A percentile compares a stretch with the other conserved stretches of the same genome.
Evolutionary conservation across 768 basidiomycete species (phyloP).

Genomic region (Agrocybe praecox): DNA sequence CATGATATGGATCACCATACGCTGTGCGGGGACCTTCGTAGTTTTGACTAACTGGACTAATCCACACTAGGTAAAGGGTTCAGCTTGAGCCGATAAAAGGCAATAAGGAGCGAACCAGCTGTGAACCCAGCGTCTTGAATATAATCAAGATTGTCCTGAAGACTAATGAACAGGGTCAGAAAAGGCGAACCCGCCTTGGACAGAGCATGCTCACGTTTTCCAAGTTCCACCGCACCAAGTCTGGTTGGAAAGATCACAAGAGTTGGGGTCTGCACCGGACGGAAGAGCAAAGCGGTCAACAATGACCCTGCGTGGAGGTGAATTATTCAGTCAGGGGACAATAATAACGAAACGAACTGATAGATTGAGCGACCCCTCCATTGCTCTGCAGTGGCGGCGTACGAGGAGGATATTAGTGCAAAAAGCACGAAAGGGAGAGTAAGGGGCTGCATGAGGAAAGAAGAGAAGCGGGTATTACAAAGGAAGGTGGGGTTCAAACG

Average conservation of each 20-base stretch:
- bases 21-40: constrained; percentile 69
- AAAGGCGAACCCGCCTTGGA: background rate
- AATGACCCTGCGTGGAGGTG: constrained; percentile 48
- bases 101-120: constrained; percentile 46
- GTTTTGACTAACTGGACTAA: constrained; percentile 80
- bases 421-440: constrained; percentile 17
- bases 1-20: constrained; percentile 86
- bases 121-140: constrained; percentile 84
- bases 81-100: background rate
- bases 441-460: constrained; percentile 19
- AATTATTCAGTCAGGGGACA: background rate
- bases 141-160: constrained; percentile 81
- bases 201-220: constrained; percentile 48
- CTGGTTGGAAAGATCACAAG: constrained; percentile 60
- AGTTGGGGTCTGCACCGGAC: constrained; percentile 45
- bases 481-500: constrained; percentile 19
- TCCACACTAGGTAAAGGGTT: constrained; percentile 60
- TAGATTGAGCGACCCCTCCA: constrained; percentile 83
- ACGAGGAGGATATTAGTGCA: constrained; percentile 28
- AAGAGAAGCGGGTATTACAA: constrained; percentile 21
- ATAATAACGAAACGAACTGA: constrained; percentile 49
- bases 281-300: constrained; percentile 80
- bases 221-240: constrained; percentile 91
- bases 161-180: constrained; percentile 30
- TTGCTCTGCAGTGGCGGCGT: constrained; percentile 68